These are phyloP conservation scores for Lecanosticta acicola DNA, from an alignment of 2,329 filamentous ascomycete genomes.

Conservation along the genomic window DNA sequence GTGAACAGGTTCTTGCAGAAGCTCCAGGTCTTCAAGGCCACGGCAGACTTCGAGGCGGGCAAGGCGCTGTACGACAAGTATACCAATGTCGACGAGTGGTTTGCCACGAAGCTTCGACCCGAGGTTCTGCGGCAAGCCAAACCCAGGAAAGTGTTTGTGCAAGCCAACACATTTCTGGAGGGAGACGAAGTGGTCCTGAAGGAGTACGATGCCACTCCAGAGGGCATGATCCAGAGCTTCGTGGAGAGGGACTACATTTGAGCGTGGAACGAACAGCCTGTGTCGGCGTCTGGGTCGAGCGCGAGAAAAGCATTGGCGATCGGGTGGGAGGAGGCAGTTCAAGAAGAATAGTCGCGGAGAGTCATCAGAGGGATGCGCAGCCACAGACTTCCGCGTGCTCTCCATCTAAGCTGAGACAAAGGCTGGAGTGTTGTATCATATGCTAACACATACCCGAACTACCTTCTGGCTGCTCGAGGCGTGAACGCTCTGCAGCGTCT, in stretches of 20 bases:
- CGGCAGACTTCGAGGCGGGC: slow-evolving; percentile 74
- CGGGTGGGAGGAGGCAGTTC: too few relatives aligned
- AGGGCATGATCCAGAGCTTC: slow-evolving; percentile 78
- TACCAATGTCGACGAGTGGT: slow-evolving; percentile 80
- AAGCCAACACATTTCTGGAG: slow-evolving; percentile 74
- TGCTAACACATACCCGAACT: too few relatives aligned
- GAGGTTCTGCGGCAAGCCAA: slow-evolving; percentile 72
- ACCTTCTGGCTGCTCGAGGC: too few relatives aligned
- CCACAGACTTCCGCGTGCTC: too few relatives aligned
- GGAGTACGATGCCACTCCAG: slow-evolving; percentile 76
- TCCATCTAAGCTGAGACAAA: too few relatives aligned
- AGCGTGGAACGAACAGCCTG: too few relatives aligned
- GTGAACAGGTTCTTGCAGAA: slow-evolving; percentile 86
- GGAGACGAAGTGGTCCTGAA: slow-evolving; percentile 66
- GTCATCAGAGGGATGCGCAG: too few relatives aligned
- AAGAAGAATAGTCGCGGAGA: too few relatives aligned
- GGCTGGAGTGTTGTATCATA: too few relatives aligned
- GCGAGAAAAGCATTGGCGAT: too few relatives aligned
- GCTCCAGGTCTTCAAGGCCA: slow-evolving; percentile 86
- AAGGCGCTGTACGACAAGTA: slow-evolving; percentile 75
- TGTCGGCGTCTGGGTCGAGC: too few relatives aligned
- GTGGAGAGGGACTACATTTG: slow-evolving; percentile 36
- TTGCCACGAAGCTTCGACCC: slow-evolving; percentile 71
- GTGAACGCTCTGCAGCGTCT: too few relatives aligned
- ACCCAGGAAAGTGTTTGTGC: slow-evolving; percentile 86